Evolutionary conservation across 2,329 filamentous ascomycete species (phyloP), one percentile per base, ranked within the genome.

Genomic region (Graphilbum fragrans): DNA sequence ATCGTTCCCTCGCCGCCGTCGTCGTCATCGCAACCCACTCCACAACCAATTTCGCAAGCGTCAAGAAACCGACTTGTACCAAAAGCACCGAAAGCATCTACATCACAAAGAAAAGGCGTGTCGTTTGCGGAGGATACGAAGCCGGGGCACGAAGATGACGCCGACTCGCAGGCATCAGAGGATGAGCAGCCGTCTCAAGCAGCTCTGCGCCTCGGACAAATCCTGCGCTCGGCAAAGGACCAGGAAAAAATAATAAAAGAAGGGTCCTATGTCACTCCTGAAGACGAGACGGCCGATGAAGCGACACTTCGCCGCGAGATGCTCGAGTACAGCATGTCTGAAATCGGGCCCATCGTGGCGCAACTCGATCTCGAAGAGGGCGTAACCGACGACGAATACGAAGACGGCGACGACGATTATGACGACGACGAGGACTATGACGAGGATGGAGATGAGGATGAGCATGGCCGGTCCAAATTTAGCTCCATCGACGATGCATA

Each of bases 341-440:
- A 96, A 58, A 80, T 98, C 43, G 86, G 87, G 4, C 78, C 86
- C 31, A 84, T 98, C 3, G 92, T 98, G 16, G 92, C 92, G 16
- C 87, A 96, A 61, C 72, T 98, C 36, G 77, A 93, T 44, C 60
- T 96, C 2, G 86, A 94, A 47, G 80, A 88, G 45, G 74, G 69
- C 20, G 66, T 68, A n/a, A 64, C 65, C 12, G 69, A 66, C 2
- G 63, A 69, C 17, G 69, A 77, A n/a, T 67, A 72, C 9, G 67
- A 52, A 7, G 37, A 41, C 6, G 47, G 66, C 17, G 62, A 74
- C 17, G 68, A 74, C 32, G 63, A 66, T 2, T 37, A 46, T 10
- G 45, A 67, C 17, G 38, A 46, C 4, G 32, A 42, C 2, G 37
- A 38, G 2, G 64, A 75, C 16, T 67, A 73, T 25, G 63, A 67